phyloP scores from a whole-genome alignment of 371 early-diverging fungal species.

The Chytridium lagenaria region DNA sequence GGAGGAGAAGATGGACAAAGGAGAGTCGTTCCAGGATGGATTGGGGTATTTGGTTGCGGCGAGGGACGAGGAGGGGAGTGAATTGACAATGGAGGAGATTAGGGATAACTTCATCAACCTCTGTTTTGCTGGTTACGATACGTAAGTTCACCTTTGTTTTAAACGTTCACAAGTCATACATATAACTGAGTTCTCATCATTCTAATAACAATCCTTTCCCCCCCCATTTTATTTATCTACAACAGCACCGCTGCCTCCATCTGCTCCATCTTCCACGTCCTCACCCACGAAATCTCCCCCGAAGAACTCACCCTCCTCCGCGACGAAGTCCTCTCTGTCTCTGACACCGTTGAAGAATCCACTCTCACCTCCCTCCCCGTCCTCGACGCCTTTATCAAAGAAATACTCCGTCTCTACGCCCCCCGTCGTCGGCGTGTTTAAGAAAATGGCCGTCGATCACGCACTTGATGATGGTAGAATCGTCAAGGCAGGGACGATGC shows the following conservation, averaged over 20 bases:
- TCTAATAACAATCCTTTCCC: not conserved
- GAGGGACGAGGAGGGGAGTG: slow-evolving; percentile 1
- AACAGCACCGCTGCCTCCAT: slow-evolving; percentile 1
- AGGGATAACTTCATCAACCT: slow-evolving; percentile 23
- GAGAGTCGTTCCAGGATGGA: slow-evolving; percentile 10
- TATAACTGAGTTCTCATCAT: not conserved
- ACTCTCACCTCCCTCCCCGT: slow-evolving; percentile 13
- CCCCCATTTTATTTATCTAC: not conserved
- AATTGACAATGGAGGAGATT: slow-evolving; percentile 18
- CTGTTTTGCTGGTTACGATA: slow-evolving; percentile 26
- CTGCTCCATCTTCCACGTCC: not conserved
- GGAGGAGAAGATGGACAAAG: not conserved
- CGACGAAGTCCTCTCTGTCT: not conserved
- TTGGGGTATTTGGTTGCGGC: slow-evolving; percentile 15
- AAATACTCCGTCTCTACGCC: slow-evolving; percentile 3
- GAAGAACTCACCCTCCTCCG: not conserved
- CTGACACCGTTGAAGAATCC: slow-evolving; percentile 6
- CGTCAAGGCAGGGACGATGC: not conserved
- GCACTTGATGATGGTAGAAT: not conserved
- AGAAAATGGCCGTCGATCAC: not conserved
- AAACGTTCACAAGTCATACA: not conserved
- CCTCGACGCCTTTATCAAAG: slow-evolving; percentile 21
- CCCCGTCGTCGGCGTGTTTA: not conserved
- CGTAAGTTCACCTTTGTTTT: slow-evolving; percentile 11
- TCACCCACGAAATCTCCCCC: not conserved